Conservation (phyloP, 2,329 filamentous ascomycete species). For the Didymella arachidicola region DNA sequence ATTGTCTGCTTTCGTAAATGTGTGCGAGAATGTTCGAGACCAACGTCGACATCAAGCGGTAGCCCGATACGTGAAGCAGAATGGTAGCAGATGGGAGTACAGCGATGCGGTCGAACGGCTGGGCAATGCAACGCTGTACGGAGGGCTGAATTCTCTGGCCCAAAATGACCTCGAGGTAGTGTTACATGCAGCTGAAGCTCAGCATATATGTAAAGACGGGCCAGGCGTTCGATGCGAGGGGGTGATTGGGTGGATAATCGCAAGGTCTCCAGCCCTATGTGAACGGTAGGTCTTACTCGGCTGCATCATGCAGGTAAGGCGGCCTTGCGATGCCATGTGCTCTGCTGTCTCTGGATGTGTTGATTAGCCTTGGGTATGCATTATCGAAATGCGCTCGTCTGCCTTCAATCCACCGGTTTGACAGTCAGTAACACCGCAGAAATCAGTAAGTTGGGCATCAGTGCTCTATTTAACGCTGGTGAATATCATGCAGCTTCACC, state of each 20-base stretch:
- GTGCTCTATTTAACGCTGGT: not conserved
- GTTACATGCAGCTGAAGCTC: conserved; percentile 22
- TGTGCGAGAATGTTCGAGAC: conserved; percentile 13
- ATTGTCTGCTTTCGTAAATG: conserved; percentile 2
- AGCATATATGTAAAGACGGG: conserved; percentile 9
- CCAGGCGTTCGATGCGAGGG: not conserved
- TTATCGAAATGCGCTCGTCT: not conserved
- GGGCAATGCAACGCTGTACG: conserved; percentile 20
- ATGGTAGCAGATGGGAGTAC: conserved; percentile 17
- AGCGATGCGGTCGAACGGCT: conserved; percentile 8
- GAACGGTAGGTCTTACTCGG: conserved; percentile 18
- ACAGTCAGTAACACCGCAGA: not conserved
- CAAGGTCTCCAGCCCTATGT: conserved; percentile 19
- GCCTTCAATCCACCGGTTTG: not conserved
- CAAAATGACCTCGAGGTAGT: not conserved
- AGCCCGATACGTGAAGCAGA: not conserved
- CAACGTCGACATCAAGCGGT: not conserved
- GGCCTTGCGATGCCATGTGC: conserved; percentile 10
- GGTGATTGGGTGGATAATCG: conserved; percentile 11
- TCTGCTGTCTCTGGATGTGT: conserved; percentile 8
- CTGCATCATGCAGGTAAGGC: conserved; percentile 6
- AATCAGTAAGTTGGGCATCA: not conserved
- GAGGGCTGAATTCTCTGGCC: conserved; percentile 1
- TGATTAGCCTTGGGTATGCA: not conserved
- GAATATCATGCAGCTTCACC: not conserved